phyloP scores from a whole-genome alignment of 805 yeast species.

The Saccharomycodes ludwigii region DNA sequence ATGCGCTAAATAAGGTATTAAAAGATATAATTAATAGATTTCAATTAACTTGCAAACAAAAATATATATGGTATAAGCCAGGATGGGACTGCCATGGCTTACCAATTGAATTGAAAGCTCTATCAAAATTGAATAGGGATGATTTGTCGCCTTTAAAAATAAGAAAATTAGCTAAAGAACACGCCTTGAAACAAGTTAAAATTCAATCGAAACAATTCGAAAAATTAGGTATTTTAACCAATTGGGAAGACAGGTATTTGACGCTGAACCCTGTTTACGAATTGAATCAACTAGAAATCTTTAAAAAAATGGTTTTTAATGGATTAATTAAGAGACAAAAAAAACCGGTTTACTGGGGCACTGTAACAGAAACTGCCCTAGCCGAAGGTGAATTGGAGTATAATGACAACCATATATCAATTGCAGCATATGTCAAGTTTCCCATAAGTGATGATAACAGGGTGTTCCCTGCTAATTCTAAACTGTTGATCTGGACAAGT shows the following conservation, averaged over 20 bases:
- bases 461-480: conserved; percentile 5
- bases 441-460: conserved; percentile 29
- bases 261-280: conserved; percentile 69
- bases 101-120: conserved; percentile 86
- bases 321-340: conserved; percentile 71
- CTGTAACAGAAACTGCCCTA: conserved; percentile 83
- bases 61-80: conserved; percentile 60
- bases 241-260: conserved; percentile 60
- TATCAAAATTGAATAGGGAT: conserved; percentile 31
- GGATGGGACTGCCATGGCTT: conserved; percentile 99
- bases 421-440: conserved; percentile 57
- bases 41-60: conserved; percentile 44
- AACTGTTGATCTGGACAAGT: conserved; percentile 80
- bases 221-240: conserved; percentile 70
- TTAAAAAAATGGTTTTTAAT: conserved; percentile 48
- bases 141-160: conserved; percentile 34
- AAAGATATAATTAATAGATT: conserved; percentile 77
- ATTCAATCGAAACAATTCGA: conserved; percentile 54
- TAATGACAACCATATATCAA: conserved; percentile 54
- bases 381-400: conserved; percentile 97
- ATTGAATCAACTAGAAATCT: conserved; percentile 58
- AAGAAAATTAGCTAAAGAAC: conserved; percentile 50
- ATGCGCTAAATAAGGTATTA: conserved; percentile 77
- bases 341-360: conserved; percentile 97
- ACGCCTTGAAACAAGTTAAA: conserved; percentile 57